phyloP scores from a whole-genome alignment of 75 land plant genomes.

The Chamaecyparis obtusa region DNA sequence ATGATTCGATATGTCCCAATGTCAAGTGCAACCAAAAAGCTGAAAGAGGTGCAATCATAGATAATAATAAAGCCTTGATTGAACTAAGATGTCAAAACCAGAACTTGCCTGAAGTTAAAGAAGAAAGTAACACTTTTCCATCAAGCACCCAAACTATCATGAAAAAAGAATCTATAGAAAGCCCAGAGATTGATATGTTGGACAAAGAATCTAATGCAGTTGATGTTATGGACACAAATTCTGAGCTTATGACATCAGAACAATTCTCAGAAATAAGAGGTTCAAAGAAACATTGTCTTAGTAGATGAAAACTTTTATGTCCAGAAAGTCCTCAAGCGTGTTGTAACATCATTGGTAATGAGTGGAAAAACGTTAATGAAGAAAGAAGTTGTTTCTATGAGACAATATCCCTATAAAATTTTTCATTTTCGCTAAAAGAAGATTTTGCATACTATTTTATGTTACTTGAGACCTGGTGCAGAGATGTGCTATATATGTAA shows the following conservation, averaged over 20 bases:
- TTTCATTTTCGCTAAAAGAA: background rate
- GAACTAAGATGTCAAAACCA: constrained; percentile 5
- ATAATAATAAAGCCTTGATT: background rate
- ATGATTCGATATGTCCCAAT: too few species aligned
- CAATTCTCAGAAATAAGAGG: background rate
- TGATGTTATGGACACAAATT: background rate
- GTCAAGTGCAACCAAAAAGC: background rate
- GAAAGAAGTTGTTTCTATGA: background rate
- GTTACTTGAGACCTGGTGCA: background rate
- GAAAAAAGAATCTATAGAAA: constrained; percentile 5
- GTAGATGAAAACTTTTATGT: background rate
- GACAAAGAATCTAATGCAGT: background rate
- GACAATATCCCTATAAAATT: background rate
- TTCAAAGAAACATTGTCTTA: background rate
- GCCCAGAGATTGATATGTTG: background rate
- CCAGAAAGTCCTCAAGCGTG: background rate
- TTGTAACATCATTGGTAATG: background rate
- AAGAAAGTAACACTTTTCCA: background rate
- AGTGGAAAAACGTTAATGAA: background rate
- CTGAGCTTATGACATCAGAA: constrained; percentile 3
- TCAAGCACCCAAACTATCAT: background rate
- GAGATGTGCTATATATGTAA: background rate
- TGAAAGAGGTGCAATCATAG: background rate
- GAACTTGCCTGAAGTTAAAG: background rate
- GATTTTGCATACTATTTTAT: background rate